Evolutionary conservation across 2,329 filamentous ascomycete genomes (phyloP).

Genomic region (Trichoderma brevicompactum): DNA sequence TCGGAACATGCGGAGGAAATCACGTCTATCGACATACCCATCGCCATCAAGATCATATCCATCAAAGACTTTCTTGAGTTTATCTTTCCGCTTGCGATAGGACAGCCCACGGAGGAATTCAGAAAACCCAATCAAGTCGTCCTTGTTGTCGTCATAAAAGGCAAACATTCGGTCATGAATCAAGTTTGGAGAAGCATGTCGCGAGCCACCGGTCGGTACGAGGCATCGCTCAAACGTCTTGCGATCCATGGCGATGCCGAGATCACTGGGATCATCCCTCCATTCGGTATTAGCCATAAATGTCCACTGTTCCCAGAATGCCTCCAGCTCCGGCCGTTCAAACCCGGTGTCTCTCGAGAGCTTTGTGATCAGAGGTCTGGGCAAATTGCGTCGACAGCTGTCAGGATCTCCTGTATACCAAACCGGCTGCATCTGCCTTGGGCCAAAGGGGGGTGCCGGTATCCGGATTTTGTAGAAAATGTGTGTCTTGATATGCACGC

Average conservation of each 20-base stretch:
- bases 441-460: slow-evolving; percentile 81
- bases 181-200: slow-evolving; percentile 79
- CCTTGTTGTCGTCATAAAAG: slow-evolving; percentile 90
- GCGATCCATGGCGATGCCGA: slow-evolving; percentile 84
- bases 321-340: slow-evolving; percentile 86
- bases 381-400: slow-evolving; percentile 68
- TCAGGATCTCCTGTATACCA: slow-evolving; percentile 90
- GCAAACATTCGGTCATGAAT: slow-evolving; percentile 96
- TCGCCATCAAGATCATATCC: slow-evolving; percentile 92
- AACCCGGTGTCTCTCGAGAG: slow-evolving; percentile 75
- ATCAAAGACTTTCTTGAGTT: slow-evolving; percentile 75
- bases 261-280: slow-evolving; percentile 75
- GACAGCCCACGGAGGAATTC: slow-evolving; percentile 88
- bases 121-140: slow-evolving; percentile 87
- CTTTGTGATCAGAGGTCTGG: slow-evolving; percentile 67
- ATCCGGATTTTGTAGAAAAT: slow-evolving; percentile 96
- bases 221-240: slow-evolving; percentile 92
- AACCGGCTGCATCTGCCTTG: slow-evolving; percentile 77
- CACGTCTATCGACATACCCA: slow-evolving; percentile 80
- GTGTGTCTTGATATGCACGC: slow-evolving; percentile 83
- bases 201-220: slow-evolving; percentile 79
- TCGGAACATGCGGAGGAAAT: slow-evolving; percentile 89
- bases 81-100: slow-evolving; percentile 68
- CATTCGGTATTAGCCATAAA: slow-evolving; percentile 89
- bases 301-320: slow-evolving; percentile 95